Base-by-base conservation (phyloP, 345 rosid genomes). In the Clausena lansium region DNA sequence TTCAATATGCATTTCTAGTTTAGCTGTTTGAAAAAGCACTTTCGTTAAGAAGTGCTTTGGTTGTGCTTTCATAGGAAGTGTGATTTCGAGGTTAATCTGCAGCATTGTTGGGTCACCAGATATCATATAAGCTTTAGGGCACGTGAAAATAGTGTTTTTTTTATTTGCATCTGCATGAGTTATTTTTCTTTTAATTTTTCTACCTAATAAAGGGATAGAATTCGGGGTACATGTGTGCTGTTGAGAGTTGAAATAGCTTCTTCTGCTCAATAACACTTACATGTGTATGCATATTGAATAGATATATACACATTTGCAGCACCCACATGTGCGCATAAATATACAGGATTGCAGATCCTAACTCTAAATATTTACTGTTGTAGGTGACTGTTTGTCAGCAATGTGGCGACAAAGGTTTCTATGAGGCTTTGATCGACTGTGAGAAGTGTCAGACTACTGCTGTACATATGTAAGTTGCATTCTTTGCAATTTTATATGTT, bases 401-500 rank as follows among this genome's bases (percentile, higher is more conserved):
- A 22, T 91, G 95, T 65, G 93, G 91, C 45, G 88, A 86, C 66
- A 11, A 3, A 32, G 97, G 97, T 35, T 86, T 73, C 45, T 27
- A 60, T 9, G 83, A 60, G 75, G 90, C 92, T 36, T 80, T 91
- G 41, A 79, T 85, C 47, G 64, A 69, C 72, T 91, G 97, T 60
- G 79, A 80, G 1, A 57, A 74, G 39, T 93, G 95, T 78, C 71
- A 83, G 47, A 15, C 64, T 69, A 73, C 22, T 71, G 84, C 89
- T 33, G 62, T 87, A 59, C 95, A 91, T 77, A 83, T 80, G 92
- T 89, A 83, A 79, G 77, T 79, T 58, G 25, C 8, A 20, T 65
- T 60, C 7, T 54, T 22, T 25, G 20, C 32, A 1, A 41, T 67
- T 52, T 45, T 19, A 33, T 63, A n/a, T 68, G 13, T 13, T 54